Evolutionary conservation across 1,139 yeast species (phyloP).

Genomic region (Nakaseomyces bracarensis): DNA sequence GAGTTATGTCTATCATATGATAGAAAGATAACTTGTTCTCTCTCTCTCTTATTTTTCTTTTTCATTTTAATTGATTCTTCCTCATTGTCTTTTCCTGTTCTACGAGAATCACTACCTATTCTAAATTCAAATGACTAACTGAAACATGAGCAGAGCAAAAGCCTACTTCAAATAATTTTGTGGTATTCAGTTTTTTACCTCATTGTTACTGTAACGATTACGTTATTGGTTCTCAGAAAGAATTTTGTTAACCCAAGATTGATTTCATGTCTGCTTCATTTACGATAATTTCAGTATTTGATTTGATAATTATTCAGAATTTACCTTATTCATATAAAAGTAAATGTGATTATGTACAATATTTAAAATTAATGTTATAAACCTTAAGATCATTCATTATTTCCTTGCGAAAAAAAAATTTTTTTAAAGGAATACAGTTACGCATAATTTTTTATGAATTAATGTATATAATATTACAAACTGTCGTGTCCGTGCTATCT

Average conservation of each 20-base stretch:
- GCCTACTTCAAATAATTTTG: too few relatives aligned
- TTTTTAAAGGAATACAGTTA: too few relatives aligned
- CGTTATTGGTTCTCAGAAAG: too few relatives aligned
- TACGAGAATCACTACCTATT: background rate
- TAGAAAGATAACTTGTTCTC: too few relatives aligned
- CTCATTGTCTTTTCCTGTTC: background rate
- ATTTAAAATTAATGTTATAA: background rate
- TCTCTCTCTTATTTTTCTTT: background rate
- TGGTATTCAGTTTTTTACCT: too few relatives aligned
- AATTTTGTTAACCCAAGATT: too few relatives aligned
- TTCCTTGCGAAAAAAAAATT: too few relatives aligned
- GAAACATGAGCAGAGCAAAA: background rate
- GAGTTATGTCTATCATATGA: too few relatives aligned
- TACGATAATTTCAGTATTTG: background rate
- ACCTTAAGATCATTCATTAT: background rate
- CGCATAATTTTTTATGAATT: too few relatives aligned
- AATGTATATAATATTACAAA: constrained; percentile 2
- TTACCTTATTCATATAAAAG: too few relatives aligned
- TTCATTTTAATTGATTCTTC: background rate
- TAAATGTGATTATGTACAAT: constrained; percentile 6
- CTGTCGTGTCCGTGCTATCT: background rate
- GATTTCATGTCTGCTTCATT: background rate
- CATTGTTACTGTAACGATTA: too few relatives aligned
- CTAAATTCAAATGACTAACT: background rate
- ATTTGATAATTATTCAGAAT: too few relatives aligned